Conservation (phyloP, 768 basidiomycete genomes). For the Serpula lacrymans region DNA sequence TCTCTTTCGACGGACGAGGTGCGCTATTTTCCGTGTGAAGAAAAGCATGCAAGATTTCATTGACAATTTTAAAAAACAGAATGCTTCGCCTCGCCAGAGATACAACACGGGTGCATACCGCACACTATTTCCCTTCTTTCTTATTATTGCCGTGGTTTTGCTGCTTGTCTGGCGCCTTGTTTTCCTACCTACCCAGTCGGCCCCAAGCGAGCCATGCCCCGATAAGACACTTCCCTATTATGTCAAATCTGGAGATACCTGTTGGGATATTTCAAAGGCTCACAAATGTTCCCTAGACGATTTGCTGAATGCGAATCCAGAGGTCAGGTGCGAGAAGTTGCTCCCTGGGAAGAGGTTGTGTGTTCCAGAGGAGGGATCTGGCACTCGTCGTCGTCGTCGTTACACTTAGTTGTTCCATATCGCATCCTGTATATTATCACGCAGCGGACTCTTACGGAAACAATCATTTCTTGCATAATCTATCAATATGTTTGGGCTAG, state of each 20-base stretch:
- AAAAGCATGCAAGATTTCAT: no score
- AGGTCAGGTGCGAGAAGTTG: constrained; percentile 53
- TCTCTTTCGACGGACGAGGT: constrained; percentile 52
- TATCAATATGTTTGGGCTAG: no score
- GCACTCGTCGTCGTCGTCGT: constrained; percentile 17
- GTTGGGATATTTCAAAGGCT: constrained; percentile 57
- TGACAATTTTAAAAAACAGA: background rate
- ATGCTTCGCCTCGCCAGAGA: background rate
- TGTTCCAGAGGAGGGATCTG: constrained; percentile 42
- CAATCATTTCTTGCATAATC: no score
- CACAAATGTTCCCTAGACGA: constrained; percentile 50
- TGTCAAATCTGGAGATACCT: constrained; percentile 58
- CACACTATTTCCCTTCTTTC: constrained; percentile 69
- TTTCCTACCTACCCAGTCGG: constrained; percentile 29
- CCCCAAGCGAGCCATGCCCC: constrained; percentile 21
- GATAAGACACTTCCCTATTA: constrained; percentile 41
- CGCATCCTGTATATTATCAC: no score
- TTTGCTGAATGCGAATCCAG: constrained; percentile 49
- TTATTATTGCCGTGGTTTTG: constrained; percentile 59
- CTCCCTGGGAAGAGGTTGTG: constrained; percentile 61
- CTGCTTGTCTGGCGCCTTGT: constrained; percentile 64
- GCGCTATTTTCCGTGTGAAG: constrained; percentile 23
- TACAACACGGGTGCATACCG: constrained; percentile 41
- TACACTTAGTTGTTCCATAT: constrained; percentile 8
- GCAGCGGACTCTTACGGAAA: no score